Evolutionary conservation across 108 stramenopile genomes (phyloP), one percentile per base, ranked within the genome.

Genomic region (Nitzschia sp.): DNA sequence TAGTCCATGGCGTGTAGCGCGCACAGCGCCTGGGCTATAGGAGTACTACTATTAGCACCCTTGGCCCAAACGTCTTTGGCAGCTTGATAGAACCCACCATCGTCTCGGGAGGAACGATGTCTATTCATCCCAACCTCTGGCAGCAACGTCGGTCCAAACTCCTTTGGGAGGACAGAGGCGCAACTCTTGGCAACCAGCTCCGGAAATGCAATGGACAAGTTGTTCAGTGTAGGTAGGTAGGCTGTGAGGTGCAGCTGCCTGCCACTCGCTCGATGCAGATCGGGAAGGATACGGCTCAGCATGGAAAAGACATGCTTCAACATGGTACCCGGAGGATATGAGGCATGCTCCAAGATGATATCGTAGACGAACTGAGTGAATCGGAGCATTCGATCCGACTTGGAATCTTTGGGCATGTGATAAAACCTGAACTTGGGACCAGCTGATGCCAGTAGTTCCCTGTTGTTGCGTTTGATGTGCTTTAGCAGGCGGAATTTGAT

Each of bases 21-120:
- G 59, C 79, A 80, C 13, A 80, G 63, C 18, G 79, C 57, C 13
- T 57, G 24, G 15, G 77, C 68, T n/a, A n/a, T n/a, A n/a, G n/a
- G n/a, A n/a, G n/a, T n/a, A 19, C 33, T 13, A 6, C 51, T 27
- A 6, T 0, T 5, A 5, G 67, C 72, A 33, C 56, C 46, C 56
- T 51, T 29, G 8, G 32, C 62, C 72, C 71, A 78, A 27, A 73
- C 77, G 5, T 53, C 21, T 32, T 78, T 72, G n/a, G 77, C 70
- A 0, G 77, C 65, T 5, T 17, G 1, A 46, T 78, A 78, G 33
- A 35, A 47, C 1, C 77, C 77, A 66, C 35, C 19, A 8, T 19
- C 34, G 32, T 78, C 77, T 5, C 33, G 24, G 15, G 58, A 63
- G 19, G 71, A 64, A 28, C 53, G 18, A 54, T 78, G 77, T 26